Conservation (phyloP, 1,284 basidiomycete genomes). For the Leccinum subrobustum region DNA sequence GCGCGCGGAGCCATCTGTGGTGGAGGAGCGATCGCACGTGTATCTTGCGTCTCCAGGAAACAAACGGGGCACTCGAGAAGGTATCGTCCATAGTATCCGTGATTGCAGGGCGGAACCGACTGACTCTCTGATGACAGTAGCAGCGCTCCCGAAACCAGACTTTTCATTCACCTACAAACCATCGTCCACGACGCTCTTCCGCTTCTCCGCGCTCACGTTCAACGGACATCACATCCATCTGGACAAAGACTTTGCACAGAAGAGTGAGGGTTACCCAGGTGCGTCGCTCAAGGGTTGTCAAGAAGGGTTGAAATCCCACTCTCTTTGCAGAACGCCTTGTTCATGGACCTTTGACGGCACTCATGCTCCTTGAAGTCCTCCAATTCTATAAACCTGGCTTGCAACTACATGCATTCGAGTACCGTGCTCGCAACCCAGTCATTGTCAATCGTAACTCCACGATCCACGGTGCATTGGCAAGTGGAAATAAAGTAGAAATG, state of each 20-base stretch:
- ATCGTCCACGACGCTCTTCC: constrained; percentile 71
- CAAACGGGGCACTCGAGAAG: constrained; percentile 39
- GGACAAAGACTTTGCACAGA: constrained; percentile 66
- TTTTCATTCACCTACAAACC: constrained; percentile 69
- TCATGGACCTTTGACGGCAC: constrained; percentile 78
- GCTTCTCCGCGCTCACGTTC: constrained; percentile 83
- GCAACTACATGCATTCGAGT: constrained; percentile 57
- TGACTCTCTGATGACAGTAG: constrained; percentile 36
- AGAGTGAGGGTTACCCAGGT: constrained; percentile 76
- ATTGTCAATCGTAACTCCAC: constrained; percentile 60
- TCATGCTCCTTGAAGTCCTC: constrained; percentile 70
- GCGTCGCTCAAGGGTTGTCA: constrained; percentile 13
- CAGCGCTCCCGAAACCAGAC: constrained; percentile 50
- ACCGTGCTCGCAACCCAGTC: constrained; percentile 74
- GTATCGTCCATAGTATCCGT: constrained; percentile 32
- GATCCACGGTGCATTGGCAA: constrained; percentile 50
- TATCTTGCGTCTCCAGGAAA: constrained; percentile 50
- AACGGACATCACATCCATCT: constrained; percentile 76
- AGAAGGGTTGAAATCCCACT: not conserved
- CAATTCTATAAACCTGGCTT: constrained; percentile 45
- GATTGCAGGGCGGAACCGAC: not conserved
- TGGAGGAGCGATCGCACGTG: constrained; percentile 75
- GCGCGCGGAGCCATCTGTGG: constrained; percentile 45
- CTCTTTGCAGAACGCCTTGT: constrained; percentile 64
- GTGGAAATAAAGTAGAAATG: constrained; percentile 40